These are phyloP conservation scores for Termitomyces sp. DNA, from an alignment of 768 basidiomycete genomes.

Conservation along the genomic window DNA sequence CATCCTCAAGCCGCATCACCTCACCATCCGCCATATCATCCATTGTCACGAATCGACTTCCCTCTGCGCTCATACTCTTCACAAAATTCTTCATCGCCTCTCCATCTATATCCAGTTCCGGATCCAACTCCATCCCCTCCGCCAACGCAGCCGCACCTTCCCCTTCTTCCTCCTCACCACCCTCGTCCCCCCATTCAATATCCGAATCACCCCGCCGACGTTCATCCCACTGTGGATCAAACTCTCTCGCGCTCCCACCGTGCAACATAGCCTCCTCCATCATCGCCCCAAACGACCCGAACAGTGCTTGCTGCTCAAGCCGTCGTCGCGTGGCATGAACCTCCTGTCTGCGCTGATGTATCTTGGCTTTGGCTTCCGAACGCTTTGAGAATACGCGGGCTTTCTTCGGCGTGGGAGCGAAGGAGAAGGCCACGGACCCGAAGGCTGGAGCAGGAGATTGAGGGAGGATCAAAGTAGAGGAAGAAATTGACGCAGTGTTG, in stretches of 20 bases:
- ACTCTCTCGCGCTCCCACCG: conserved; percentile 28
- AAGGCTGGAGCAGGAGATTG: conserved; percentile 18
- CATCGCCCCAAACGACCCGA: conserved; percentile 53
- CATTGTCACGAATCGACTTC: conserved; percentile 44
- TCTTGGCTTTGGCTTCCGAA: conserved; percentile 19
- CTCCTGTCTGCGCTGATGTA: conserved; percentile 19
- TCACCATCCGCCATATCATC: conserved; percentile 61
- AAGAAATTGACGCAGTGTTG: not conserved
- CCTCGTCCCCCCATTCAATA: conserved; percentile 58
- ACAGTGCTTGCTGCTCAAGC: conserved; percentile 25
- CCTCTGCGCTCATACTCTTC: conserved; percentile 14
- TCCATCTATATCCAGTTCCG: conserved; percentile 44
- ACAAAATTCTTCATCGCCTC: conserved; percentile 46
- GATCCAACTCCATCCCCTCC: conserved; percentile 66
- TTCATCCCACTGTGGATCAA: conserved; percentile 37
- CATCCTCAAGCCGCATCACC: conserved; percentile 54
- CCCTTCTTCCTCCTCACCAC: conserved; percentile 47
- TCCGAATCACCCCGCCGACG: conserved; percentile 37
- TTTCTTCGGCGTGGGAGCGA: conserved; percentile 25
- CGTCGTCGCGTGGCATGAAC: conserved; percentile 21
- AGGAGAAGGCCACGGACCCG: conserved; percentile 31
- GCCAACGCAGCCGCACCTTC: conserved; percentile 31
- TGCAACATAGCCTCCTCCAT: conserved; percentile 50
- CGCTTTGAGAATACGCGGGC: conserved; percentile 25
- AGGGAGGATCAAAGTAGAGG: not conserved